These are phyloP conservation scores for Ogataea polymorpha DNA, from an alignment of 805 yeast genomes.

Conservation along the genomic window DNA sequence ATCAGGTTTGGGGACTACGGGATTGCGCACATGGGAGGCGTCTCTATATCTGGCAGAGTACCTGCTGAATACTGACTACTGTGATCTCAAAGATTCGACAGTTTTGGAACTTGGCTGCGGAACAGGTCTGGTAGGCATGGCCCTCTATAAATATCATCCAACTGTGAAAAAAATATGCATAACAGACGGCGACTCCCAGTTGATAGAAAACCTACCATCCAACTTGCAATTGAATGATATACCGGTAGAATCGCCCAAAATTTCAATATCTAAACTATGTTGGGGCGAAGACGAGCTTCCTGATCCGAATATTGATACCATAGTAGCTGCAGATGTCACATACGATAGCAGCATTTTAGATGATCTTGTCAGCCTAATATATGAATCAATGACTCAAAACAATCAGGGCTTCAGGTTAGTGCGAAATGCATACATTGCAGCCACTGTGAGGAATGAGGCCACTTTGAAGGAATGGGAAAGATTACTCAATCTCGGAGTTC, in stretches of 20 bases:
- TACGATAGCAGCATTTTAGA: slow-evolving; percentile 67
- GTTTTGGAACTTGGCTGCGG: slow-evolving; percentile 85
- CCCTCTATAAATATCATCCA: slow-evolving; percentile 33
- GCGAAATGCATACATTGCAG: slow-evolving; percentile 47
- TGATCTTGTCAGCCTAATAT: slow-evolving; percentile 47
- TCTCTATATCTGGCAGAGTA: slow-evolving; percentile 63
- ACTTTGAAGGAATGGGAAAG: slow-evolving; percentile 46
- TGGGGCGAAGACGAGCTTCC: slow-evolving; percentile 53
- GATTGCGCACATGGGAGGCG: slow-evolving; percentile 93
- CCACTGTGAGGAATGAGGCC: slow-evolving; percentile 66
- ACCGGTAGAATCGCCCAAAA: slow-evolving; percentile 9
- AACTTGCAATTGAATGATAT: slow-evolving; percentile 46
- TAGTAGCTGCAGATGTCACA: slow-evolving; percentile 86
- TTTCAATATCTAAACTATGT: slow-evolving; percentile 46
- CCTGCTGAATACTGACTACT: slow-evolving; percentile 28
- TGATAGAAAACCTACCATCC: slow-evolving; percentile 44
- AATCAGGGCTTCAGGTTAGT: slow-evolving; percentile 16
- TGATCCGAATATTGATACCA: slow-evolving; percentile 39
- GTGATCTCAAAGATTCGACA: slow-evolving; percentile 24
- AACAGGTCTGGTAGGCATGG: slow-evolving; percentile 73
- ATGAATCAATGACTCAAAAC: slow-evolving; percentile 32
- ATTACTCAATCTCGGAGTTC: slow-evolving; percentile 28
- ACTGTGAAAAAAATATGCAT: slow-evolving; percentile 33
- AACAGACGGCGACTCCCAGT: slow-evolving; percentile 66
- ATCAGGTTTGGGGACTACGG: slow-evolving; percentile 81